Conservation (phyloP, 305 asterid genomes). For the Solanum hybrid region DNA sequence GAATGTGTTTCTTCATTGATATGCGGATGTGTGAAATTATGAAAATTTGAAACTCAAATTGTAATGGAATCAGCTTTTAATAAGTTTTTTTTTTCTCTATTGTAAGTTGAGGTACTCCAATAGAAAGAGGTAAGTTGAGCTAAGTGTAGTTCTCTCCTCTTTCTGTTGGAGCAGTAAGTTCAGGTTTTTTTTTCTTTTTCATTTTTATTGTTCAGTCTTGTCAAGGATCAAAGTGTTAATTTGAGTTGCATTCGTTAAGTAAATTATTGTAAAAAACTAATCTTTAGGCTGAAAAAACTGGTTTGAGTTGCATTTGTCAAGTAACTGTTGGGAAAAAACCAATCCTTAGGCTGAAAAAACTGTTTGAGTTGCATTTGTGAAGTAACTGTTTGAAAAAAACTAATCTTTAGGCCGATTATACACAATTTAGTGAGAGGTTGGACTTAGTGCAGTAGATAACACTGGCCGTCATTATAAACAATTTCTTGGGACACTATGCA, state of each 20-base stretch:
- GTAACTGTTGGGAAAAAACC: not conserved
- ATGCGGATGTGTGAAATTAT: not conserved
- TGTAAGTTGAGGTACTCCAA: not conserved
- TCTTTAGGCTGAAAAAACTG: not conserved
- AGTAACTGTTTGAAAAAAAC: not conserved
- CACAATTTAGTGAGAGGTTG: not conserved
- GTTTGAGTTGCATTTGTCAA: not conserved
- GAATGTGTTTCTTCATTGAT: not conserved
- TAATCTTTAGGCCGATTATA: not conserved
- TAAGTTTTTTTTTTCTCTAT: not conserved
- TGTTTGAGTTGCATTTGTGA: not conserved
- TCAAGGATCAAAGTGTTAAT: not conserved
- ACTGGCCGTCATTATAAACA: not conserved
- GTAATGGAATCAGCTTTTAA: not conserved
- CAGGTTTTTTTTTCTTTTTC: not conserved
- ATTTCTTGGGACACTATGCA: not conserved
- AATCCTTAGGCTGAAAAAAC: not conserved
- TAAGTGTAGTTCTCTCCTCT: not conserved
- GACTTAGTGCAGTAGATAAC: not conserved
- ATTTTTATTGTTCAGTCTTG: not conserved
- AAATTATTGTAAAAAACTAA: not conserved
- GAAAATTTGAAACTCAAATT: not conserved
- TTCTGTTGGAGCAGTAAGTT: not conserved
- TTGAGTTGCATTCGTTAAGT: not conserved
- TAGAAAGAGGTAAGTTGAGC: not conserved